Evolutionary conservation across 2,329 filamentous ascomycete species (phyloP), one percentile per base, ranked within the genome.

Genomic region (Bertia moriformis): DNA sequence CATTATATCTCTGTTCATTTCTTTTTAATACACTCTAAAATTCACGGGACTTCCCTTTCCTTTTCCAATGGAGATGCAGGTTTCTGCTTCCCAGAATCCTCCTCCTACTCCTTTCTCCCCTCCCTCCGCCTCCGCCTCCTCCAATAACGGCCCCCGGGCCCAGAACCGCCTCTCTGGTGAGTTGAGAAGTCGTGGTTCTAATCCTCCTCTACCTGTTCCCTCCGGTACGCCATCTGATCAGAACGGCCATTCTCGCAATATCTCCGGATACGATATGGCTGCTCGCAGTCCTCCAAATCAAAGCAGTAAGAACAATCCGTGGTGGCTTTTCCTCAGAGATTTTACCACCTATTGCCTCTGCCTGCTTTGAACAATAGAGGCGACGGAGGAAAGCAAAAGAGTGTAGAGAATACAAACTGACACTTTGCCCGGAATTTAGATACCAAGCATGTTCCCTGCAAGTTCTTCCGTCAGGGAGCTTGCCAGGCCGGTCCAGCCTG

Each of bases 361-460:
- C n/a, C n/a, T n/a, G n/a, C n/a, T n/a, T n/a, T n/a, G n/a, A n/a
- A n/a, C n/a, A n/a, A n/a, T n/a, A n/a, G n/a, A n/a, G n/a, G n/a
- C n/a, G n/a, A n/a, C n/a, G n/a, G n/a, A n/a, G n/a, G n/a, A n/a
- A n/a, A n/a, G n/a, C n/a, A n/a, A n/a, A n/a, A n/a, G n/a, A n/a
- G n/a, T n/a, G n/a, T n/a, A n/a, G n/a, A n/a, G n/a, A n/a, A n/a
- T n/a, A n/a, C n/a, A n/a, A n/a, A n/a, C n/a, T n/a, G n/a, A n/a
- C n/a, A n/a, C n/a, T n/a, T n/a, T n/a, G n/a, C n/a, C n/a, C n/a
- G n/a, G n/a, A n/a, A n/a, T 41, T 38, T 41, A 79, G 76, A 78
- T 56, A 78, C 77, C 38, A 77, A 77, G 45, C 77, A 81, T 59
- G 77, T 82, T 30, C 77, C 77, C 18, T 82, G 77, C 71, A 81